Base-by-base conservation (phyloP, 2,329 filamentous ascomycete species). In the Ophiocordyceps australis region DNA sequence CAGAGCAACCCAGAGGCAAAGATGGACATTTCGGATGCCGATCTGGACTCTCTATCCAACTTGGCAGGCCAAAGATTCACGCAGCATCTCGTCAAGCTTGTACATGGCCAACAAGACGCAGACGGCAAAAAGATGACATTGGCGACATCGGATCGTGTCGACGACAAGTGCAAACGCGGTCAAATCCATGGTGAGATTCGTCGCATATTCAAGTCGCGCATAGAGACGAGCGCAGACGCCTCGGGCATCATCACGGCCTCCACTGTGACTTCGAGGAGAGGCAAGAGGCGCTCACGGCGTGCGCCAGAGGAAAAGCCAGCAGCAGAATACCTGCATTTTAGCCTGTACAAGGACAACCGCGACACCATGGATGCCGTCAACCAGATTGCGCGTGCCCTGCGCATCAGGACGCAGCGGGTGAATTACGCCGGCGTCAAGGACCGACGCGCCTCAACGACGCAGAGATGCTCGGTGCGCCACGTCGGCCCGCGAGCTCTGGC, bases 331-430 rank as follows among this genome's bases (percentile, higher is more conserved):
- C 56, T 93, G 10, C 83, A 93, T 47, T 92, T 93, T 47, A 86
- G 80, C 1, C 60, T 94, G 26, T 91, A 86, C 65, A 94, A 94
- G 54, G 85, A 93, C 54, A 94, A 94, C 54, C 85, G 86, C 44
- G 85, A 94, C 45, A 94, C 85, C 2, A 91, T 93, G 79, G 85
- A 94, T 39, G 75, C 81, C 0, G 62, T 91, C 27, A 74, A 70
- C 27, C 80, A 77, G 40, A 64, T 94, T 21, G 69, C 74, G 1
- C 75, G 75, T 22, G 65, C 76, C 35, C 53, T 92, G 34, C 78
- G 75, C 42, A 58, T 79, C 35, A 83, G 79, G 45, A 61, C 66
- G 15, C 78, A 85, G 38, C 63, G 70, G 30, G 86, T 93, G 39
- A 58, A 57, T 23, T 69, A 67, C 28, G 82, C 85, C 4, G 85